Conservation (phyloP, 164 flowering plant genomes). For the Tetracentron sinense region DNA sequence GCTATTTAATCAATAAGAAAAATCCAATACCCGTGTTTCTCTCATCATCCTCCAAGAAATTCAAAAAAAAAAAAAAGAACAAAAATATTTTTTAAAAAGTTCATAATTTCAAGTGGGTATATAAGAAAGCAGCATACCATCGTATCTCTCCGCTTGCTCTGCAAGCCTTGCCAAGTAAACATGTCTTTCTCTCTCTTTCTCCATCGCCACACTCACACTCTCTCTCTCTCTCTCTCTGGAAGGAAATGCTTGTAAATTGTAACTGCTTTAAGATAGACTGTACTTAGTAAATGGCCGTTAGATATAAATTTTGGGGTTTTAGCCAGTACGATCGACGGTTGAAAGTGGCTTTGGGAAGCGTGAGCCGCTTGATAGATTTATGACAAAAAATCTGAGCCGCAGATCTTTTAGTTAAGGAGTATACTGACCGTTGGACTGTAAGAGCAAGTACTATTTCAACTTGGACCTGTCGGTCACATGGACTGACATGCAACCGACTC, state of each 20-base stretch:
- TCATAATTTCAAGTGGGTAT: not conserved
- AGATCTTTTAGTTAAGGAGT: not conserved
- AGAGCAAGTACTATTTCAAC: not conserved
- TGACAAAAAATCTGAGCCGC: not conserved
- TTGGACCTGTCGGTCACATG: not conserved
- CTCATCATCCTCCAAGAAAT: not conserved
- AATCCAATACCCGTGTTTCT: too few species aligned
- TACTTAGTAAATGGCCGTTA: not conserved
- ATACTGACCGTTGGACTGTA: not conserved
- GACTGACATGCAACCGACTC: too few species aligned
- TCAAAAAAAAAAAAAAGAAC: not conserved
- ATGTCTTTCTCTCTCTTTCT: slow-evolving; percentile 40
- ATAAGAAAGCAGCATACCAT: slow-evolving; percentile 24
- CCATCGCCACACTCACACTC: slow-evolving; percentile 21
- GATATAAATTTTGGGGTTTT: not conserved
- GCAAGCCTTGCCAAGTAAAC: slow-evolving; percentile 50
- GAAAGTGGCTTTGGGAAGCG: not conserved
- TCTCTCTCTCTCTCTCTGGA: slow-evolving; percentile 16
- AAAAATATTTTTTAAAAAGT: too few species aligned
- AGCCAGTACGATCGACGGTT: not conserved
- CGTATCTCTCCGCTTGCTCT: slow-evolving; percentile 56
- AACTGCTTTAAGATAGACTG: not conserved
- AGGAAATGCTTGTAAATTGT: not conserved
- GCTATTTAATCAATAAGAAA: too few species aligned
- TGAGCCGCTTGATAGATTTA: not conserved